A percentile compares a stretch with the other conserved stretches of the same genome.
These are phyloP conservation scores for Anisodus tanguticus DNA, from an alignment of 257 asterid species.

Conservation along the genomic window DNA sequence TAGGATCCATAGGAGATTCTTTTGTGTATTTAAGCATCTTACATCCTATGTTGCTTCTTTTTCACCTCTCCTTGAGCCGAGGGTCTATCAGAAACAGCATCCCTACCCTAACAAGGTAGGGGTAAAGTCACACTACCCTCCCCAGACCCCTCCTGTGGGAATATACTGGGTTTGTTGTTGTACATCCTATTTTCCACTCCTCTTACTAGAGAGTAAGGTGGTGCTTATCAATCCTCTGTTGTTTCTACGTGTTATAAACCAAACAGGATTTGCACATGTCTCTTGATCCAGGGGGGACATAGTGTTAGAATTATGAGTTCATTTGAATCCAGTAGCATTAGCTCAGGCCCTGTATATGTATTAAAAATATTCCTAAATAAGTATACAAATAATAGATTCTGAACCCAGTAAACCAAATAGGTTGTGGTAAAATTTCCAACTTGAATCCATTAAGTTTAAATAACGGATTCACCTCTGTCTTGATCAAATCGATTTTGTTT, in stretches of 20 bases:
- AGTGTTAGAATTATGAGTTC: neutral
- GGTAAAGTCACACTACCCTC: no score
- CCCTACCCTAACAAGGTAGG: no score
- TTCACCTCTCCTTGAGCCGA: no score
- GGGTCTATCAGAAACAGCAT: no score
- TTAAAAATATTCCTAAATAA: neutral
- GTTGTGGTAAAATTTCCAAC: neutral
- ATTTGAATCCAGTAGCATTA: conserved; percentile 6
- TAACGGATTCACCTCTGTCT: neutral
- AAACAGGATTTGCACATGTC: conserved; percentile 12
- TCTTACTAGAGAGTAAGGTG: neutral
- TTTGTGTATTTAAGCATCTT: neutral
- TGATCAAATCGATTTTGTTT: neutral
- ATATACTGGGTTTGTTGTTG: no score
- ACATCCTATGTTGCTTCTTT: neutral
- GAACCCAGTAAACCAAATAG: neutral
- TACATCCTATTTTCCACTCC: conserved; percentile 5
- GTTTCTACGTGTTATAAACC: neutral
- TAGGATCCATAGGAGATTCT: neutral
- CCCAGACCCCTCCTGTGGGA: no score
- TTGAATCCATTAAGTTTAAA: neutral
- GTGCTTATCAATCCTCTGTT: neutral
- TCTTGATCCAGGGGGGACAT: neutral
- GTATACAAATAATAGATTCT: neutral
- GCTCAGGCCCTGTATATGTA: neutral